Evolutionary conservation across 208 protist species (phyloP), one percentile per base, ranked within the genome.

Genomic region (Trypanosoma mega): DNA sequence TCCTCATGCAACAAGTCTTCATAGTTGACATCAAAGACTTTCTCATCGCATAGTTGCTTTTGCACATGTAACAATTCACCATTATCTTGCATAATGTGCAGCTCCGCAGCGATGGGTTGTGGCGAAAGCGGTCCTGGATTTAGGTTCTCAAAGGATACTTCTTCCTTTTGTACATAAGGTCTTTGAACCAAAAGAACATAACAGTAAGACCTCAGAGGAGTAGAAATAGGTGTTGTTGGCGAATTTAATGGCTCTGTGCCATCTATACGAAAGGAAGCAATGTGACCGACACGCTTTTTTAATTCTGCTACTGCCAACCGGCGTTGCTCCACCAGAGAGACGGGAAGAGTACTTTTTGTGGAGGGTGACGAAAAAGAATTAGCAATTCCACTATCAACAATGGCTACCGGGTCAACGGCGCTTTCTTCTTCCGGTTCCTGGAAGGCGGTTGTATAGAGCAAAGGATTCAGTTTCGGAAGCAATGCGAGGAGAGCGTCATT

Each of bases 1-100:
- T 94, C 80, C 31, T 88, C 76, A 23, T 82, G 80, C 55, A 92
- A 49, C 16, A 76, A 75, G 53, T 94, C 82, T 18, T 81, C 74
- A 56, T 74, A 85, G n/a, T 62, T 29, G 24, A 76, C 72, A 39
- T 82, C 70, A 27, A 87, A 56, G 21, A 63, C 64, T 20, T 69
- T 68, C n/a, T 64, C 61, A 45, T 89, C 71, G 43, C 58, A 68
- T 8, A 87, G 50, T 56, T 78, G 64, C 3, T 75, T 63, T 37
- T 80, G 46, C 16, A 85, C 62, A 67, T 88, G 82, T 3, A 65
- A 46, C 41, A 78, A 68, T 45, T 94, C 88, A 9, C 88, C 88
- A 21, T 62, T 64, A 56, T 94, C 88, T 3, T 53, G 74, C 30
- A 83, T 46, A 12, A 92, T 55, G 53, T 92, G 85, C 43, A 94